phyloP scores from a whole-genome alignment of 108 stramenopile genomes.

The Fistulifera solaris region DNA sequence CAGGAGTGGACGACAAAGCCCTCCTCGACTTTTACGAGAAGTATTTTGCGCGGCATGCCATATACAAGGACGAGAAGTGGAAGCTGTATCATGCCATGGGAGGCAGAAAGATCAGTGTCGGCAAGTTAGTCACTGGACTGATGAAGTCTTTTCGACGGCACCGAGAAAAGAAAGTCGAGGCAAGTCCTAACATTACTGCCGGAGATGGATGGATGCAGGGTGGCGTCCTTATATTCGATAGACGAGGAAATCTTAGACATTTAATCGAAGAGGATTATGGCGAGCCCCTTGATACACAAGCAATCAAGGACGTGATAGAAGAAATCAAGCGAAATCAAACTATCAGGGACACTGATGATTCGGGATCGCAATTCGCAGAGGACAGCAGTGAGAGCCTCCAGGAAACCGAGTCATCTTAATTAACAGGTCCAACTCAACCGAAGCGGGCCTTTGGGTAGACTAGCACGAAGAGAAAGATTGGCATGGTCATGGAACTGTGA shows the following conservation, averaged over 20 bases:
- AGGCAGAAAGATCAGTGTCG: slow-evolving; percentile 1
- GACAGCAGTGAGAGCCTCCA: no score
- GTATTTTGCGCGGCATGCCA: slow-evolving; percentile 4
- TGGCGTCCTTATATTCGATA: slow-evolving; percentile 8
- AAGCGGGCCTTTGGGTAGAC: no score
- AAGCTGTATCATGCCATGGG: slow-evolving; percentile 8
- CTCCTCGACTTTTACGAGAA: slow-evolving; percentile 8
- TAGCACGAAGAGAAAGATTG: no score
- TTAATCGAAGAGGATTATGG: slow-evolving; percentile 2
- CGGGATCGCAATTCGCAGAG: no score
- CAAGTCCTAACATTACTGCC: not conserved
- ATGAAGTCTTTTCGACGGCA: not conserved
- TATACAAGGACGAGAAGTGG: slow-evolving; percentile 12
- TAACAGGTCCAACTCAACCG: no score
- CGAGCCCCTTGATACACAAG: not conserved
- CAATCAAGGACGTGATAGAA: no score
- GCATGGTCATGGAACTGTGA: no score
- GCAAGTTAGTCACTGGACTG: not conserved
- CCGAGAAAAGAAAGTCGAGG: slow-evolving; percentile 1
- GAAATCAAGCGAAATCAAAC: no score
- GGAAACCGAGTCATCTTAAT: no score
- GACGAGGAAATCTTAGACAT: not conserved
- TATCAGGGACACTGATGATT: no score
- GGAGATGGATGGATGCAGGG: slow-evolving; percentile 11
- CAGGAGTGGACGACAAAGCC: slow-evolving; percentile 3